Evolutionary conservation across 345 rosid genomes (phyloP), one percentile per base, ranked within the genome.

Genomic region (Gossypium rotundifolium): DNA sequence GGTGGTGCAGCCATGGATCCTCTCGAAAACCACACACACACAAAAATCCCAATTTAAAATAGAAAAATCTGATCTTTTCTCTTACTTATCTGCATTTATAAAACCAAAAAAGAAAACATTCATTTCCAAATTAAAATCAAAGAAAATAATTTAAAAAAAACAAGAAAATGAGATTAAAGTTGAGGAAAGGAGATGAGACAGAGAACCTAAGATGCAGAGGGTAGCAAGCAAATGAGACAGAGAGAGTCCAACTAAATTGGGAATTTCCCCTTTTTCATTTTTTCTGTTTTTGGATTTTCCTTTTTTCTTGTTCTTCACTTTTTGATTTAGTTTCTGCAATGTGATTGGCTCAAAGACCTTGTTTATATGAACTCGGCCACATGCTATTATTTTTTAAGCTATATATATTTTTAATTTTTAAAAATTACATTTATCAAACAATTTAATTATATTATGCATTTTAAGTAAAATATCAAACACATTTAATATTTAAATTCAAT

Each of bases 1-100:
- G 92, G 94, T 62, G 94, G 89, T 75, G 89, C 91, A 81, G 92
- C 94, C 94, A 90, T 90, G 49, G 70, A 68, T 74, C 73, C 79
- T 72, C 17, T 22, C 74, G 61, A 70, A 70, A 52, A 29, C 46
- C 29, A 51, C 62, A 55, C 25, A 14, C 72, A 5, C 7, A 33
- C 0, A 33, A 68, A 54, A 40, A 18, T 62, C 75, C 71, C 75
- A 52, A 51, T 38, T 33, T 48, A 9, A 3, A 70, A 53, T 25
- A 60, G 40, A 60, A 25, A 60, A 60, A 25, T 23, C 23, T 18
- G 42, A 49, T 40, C 74, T 25, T 18, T 65, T 46, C 59, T 29
- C 60, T 25, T 25, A 68, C 58, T 49, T 66, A 11, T 74, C 83
- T 65, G 70, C 78, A 74, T 13, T n/a, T 66, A 53, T 7, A 53